These are phyloP conservation scores for Penicillium sp. DNA, from an alignment of 2,329 filamentous ascomycete species.

Conservation along the genomic window DNA sequence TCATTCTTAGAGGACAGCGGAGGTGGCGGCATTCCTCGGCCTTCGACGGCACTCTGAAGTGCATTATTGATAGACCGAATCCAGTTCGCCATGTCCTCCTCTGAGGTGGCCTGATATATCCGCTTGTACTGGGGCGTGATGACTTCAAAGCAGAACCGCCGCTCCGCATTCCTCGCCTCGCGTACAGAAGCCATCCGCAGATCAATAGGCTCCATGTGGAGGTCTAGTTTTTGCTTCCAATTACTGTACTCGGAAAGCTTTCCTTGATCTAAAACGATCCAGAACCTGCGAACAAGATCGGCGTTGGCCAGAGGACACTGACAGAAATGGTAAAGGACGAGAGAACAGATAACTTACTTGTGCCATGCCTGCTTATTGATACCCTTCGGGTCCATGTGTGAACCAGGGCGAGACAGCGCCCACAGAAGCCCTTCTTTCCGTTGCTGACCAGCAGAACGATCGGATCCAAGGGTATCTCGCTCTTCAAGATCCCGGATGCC, in stretches of 20 bases:
- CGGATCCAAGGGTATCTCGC: slow-evolving; percentile 62
- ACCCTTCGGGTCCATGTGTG: slow-evolving; percentile 91
- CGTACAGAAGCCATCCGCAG: slow-evolving; percentile 94
- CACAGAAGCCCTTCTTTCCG: slow-evolving; percentile 93
- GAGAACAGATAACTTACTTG: slow-evolving; percentile 66
- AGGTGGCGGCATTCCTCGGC: slow-evolving; percentile 59
- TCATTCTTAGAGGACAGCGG: slow-evolving; percentile 50
- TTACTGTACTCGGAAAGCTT: slow-evolving; percentile 98
- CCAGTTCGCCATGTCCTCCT: slow-evolving; percentile 98
- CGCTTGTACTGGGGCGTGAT: slow-evolving; percentile 96
- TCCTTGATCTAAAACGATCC: slow-evolving; percentile 96
- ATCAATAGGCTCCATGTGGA: slow-evolving; percentile 98
- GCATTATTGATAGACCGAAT: slow-evolving; percentile 97
- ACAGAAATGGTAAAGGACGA: background rate
- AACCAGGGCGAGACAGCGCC: slow-evolving; percentile 89
- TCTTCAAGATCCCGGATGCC: slow-evolving; percentile 92
- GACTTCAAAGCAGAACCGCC: slow-evolving; percentile 96
- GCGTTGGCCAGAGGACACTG: background rate
- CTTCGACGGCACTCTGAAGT: slow-evolving; percentile 91
- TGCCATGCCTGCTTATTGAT: slow-evolving; percentile 98
- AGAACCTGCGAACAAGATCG: slow-evolving; percentile 66
- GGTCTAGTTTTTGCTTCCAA: slow-evolving; percentile 95
- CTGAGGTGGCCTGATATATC: slow-evolving; percentile 95
- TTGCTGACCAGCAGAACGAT: slow-evolving; percentile 64
- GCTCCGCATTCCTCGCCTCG: slow-evolving; percentile 90